Evolutionary conservation across 371 early-diverging fungal genomes (phyloP).

Genomic region (Mucor circinelloides): DNA sequence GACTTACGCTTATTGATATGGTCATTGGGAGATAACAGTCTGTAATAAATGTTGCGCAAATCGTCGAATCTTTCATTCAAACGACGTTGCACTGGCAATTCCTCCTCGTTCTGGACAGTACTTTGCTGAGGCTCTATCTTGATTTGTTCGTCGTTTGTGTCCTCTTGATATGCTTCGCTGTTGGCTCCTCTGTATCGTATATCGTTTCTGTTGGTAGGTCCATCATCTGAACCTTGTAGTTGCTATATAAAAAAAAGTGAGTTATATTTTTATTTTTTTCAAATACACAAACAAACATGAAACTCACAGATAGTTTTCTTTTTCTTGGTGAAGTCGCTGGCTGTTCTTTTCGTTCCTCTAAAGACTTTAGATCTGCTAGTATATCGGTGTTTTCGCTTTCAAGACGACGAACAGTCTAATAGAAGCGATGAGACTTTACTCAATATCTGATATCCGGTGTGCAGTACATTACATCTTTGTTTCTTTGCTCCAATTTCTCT

Average conservation of each 20-base stretch:
- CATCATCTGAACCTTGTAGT: not conserved
- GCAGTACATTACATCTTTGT: not conserved
- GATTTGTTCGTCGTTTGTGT: not conserved
- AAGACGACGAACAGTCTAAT: not conserved
- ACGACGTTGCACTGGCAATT: constrained; percentile 24
- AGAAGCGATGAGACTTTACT: not conserved
- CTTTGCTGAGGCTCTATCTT: not conserved
- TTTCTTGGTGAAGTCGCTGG: not conserved
- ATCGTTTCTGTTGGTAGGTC: not conserved
- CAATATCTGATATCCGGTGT: too few relatives aligned
- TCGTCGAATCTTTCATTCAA: constrained; percentile 73
- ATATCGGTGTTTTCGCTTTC: not conserved
- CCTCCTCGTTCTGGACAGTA: not conserved
- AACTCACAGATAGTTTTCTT: not conserved
- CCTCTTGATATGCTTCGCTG: not conserved
- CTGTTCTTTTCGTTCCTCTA: not conserved
- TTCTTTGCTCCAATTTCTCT: constrained; percentile 4
- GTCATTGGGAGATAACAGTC: not conserved
- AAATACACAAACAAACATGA: not conserved
- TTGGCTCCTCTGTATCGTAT: not conserved
- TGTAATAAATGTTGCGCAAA: constrained; percentile 70
- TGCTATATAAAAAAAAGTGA: not conserved
- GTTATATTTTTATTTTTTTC: not conserved
- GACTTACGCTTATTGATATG: constrained; percentile 4
- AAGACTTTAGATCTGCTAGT: not conserved